Evolutionary conservation across 441 rosid species (phyloP), one percentile per base, ranked within the genome.

Genomic region (Populus hybrid): DNA sequence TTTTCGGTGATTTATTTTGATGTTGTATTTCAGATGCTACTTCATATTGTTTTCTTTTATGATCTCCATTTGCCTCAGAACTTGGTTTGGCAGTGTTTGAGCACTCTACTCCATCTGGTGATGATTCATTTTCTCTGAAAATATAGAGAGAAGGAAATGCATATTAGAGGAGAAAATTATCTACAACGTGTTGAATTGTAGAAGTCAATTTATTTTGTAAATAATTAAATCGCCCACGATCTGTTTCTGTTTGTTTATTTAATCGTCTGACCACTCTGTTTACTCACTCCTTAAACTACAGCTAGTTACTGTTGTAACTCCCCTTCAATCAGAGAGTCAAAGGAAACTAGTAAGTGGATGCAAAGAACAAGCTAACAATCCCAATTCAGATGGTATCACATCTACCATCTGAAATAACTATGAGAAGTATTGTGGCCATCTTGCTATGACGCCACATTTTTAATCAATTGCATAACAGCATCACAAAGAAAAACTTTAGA

Each of bases 31-130:
- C 91, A 21, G 86, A 78, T 65, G 36, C 86, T 38, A 73, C 79
- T 45, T 87, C 90, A 5, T 87, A 56, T 61, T 94, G 95, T 85
- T 93, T 97, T 79, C 99, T 85, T 88, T 94, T 92, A 80, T 85
- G 88, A 81, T 89, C 93, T 67, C 86, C 90, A 76, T 88, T 86
- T 53, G 79, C 78, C 65, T 87, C 84, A 11, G n/a, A 7, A 69
- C 76, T 73, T 68, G 56, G 63, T 63, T 78, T 69, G 69, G 78
- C 81, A 50, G 75, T 78, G 77, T 81, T 80, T 1, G 83, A 78
- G 75, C 81, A 64, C 66, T 85, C 88, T 18, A 86, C 85, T 71
- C 79, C 89, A 78, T 86, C 80, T 65, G 72, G 77, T 63, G 81
- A 84, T n/a, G 86, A 80, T 38, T 50, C 83, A 76, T 85, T 83